These are phyloP conservation scores for Neonectria neomacrospora DNA, from an alignment of 2,329 filamentous ascomycete species.

Conservation along the genomic window DNA sequence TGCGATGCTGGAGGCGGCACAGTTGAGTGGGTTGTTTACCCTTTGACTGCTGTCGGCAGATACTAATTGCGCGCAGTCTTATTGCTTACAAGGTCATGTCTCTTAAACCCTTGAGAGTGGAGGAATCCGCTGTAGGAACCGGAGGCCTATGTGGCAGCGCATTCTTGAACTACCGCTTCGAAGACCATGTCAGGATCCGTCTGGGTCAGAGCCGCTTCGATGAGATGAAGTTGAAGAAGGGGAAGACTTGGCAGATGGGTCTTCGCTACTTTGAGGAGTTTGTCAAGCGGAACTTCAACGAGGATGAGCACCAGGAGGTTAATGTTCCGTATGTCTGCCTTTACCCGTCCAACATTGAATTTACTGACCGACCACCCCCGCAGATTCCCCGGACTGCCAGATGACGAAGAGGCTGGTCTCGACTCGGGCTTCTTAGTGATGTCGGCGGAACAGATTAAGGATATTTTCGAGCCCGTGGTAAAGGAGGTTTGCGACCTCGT, in stretches of 20 bases:
- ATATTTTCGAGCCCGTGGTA: constrained; percentile 80
- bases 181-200: constrained; percentile 76
- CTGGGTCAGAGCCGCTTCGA: constrained; percentile 75
- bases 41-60: neutral
- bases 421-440: constrained; percentile 83
- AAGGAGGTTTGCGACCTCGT: constrained; percentile 76
- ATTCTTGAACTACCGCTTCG: constrained; percentile 83
- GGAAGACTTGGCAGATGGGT: constrained; percentile 83
- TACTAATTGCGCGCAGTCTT: constrained; percentile 56
- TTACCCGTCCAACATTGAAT: neutral
- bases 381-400: constrained; percentile 77
- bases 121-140: constrained; percentile 83
- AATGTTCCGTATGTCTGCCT: constrained; percentile 72
- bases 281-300: constrained; percentile 85
- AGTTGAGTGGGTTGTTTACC: constrained; percentile 67
- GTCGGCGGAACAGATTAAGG: constrained; percentile 74
- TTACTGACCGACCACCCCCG: constrained; percentile 19
- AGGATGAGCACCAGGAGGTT: constrained; percentile 80
- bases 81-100: constrained; percentile 86
- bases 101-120: constrained; percentile 75
- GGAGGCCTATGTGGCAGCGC: constrained; percentile 82
- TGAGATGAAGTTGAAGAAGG: constrained; percentile 81
- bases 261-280: constrained; percentile 85
- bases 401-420: constrained; percentile 78
- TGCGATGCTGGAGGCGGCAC: constrained; percentile 73